Evolutionary conservation across 495 filamentous ascomycete genomes (phyloP).

Genomic region (Glonium stellatum): DNA sequence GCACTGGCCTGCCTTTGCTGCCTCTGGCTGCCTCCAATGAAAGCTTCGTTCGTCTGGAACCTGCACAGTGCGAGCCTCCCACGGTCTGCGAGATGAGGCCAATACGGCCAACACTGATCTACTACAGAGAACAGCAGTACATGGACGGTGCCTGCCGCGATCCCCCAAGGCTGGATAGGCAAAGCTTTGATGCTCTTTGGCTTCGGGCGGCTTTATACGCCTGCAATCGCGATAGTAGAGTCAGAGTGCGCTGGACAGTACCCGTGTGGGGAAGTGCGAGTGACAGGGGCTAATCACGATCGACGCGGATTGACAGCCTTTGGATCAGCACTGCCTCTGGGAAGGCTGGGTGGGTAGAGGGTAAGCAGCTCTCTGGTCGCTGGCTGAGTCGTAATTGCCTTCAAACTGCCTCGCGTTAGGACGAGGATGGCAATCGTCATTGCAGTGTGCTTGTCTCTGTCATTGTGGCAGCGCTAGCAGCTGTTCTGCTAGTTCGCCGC

Average conservation of each 20-base stretch:
- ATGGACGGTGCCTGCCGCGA: neutral
- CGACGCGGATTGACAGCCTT: conserved; percentile 13
- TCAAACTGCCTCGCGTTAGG: neutral
- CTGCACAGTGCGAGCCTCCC: neutral
- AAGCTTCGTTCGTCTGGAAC: neutral
- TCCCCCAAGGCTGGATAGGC: neutral
- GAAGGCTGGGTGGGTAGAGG: neutral
- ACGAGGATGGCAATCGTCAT: neutral
- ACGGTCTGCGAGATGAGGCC: neutral
- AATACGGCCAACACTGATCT: neutral
- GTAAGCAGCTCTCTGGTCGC: neutral
- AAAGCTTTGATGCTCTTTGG: neutral
- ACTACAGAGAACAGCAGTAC: neutral
- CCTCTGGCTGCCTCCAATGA: neutral
- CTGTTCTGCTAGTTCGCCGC: neutral
- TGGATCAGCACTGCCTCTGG: neutral
- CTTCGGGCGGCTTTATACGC: neutral
- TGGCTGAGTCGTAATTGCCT: neutral
- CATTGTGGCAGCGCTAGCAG: neutral
- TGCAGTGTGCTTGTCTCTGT: neutral
- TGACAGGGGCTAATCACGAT: conserved; percentile 20
- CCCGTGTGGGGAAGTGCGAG: conserved; percentile 29
- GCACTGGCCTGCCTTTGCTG: neutral
- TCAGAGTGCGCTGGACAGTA: neutral
- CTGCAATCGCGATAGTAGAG: neutral